Evolutionary conservation across 2,329 filamentous ascomycete species (phyloP).

Genomic region (Paramyrothecium roridum): DNA sequence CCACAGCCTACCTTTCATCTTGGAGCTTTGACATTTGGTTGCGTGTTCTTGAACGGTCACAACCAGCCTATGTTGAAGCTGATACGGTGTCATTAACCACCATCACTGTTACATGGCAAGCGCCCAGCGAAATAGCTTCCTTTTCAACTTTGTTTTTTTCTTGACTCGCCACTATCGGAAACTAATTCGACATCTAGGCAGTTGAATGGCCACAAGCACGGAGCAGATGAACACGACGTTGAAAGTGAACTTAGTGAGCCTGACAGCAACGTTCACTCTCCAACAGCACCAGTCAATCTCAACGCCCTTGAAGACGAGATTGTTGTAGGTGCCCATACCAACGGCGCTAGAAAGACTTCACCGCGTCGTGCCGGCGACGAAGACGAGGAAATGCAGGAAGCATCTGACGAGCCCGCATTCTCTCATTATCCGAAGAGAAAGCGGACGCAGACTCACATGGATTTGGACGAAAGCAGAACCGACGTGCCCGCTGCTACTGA

Average conservation of each 20-base stretch:
- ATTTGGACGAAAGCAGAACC: conserved; percentile 46
- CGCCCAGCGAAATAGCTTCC: background rate
- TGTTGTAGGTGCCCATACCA: conserved; percentile 43
- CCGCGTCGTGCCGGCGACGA: conserved; percentile 26
- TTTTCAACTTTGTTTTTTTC: background rate
- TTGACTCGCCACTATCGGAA: background rate
- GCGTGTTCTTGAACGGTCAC: too few species aligned
- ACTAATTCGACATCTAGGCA: conserved; percentile 23
- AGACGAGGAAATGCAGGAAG: conserved; percentile 42
- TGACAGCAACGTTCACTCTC: conserved; percentile 28
- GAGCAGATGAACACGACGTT: conserved; percentile 34
- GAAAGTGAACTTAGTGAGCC: conserved; percentile 42
- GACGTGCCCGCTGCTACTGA: conserved; percentile 29
- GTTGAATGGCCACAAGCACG: conserved; percentile 21
- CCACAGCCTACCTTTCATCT: too few species aligned
- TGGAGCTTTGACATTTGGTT: too few species aligned
- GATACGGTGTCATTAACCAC: too few species aligned
- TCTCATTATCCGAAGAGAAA: conserved; percentile 54
- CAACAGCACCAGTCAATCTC: conserved; percentile 30
- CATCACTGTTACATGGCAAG: too few species aligned
- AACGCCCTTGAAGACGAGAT: conserved; percentile 50
- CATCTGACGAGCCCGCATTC: conserved; percentile 30
- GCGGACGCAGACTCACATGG: conserved; percentile 45
- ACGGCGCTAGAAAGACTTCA: conserved; percentile 32
- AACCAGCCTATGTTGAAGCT: too few species aligned